Evolutionary conservation across 495 filamentous ascomycete genomes (phyloP), one percentile per base, ranked within the genome.

Genomic region (Neurospora tetrasperma): DNA sequence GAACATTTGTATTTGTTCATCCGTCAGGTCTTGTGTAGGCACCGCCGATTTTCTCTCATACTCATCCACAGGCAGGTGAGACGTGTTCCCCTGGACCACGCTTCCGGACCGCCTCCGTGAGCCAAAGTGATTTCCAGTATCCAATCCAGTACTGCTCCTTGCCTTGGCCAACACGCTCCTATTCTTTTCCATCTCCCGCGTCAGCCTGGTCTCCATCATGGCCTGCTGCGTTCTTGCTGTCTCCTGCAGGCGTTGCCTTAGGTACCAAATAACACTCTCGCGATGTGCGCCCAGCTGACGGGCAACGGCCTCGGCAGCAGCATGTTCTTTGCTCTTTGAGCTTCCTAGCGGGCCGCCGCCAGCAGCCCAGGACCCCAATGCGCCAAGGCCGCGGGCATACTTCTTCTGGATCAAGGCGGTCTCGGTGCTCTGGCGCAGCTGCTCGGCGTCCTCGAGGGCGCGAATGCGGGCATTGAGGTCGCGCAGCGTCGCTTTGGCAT

Each of bases 121-220:
- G 6, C 54, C 54, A 62, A 62, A 62, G 27, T 62, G 11, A 14
- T 62, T 62, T 1, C 54, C 23, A 41, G 62, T 70, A 72, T 69
- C 23, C 12, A 31, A 31, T 31, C 54, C 54, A 46, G 68, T 70
- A 71, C 70, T 54, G 9, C 73, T 81, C 48, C 85, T 80, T 12
- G 85, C 85, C 78, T 92, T 96, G 73, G 94, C 92, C 73, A 97
- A 81, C 69, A 95, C 87, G 80, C 92, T 96, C 83, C 91, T 93
- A 80, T 90, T 94, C 86, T 90, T 93, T 85, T 98, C 96, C 78
- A 94, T 85, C 78, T 94, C 92, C 72, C 96, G 83, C 78, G 88
- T 88, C 73, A 98, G 81, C 77, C 96, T 82, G 78, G 91, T 91
- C 82, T 97, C 96, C 84, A 98, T 96, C 93, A 98, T 97, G 69